Conservation (phyloP, 2,329 filamentous ascomycete genomes). For the Lasiodiplodia gonubiensis region DNA sequence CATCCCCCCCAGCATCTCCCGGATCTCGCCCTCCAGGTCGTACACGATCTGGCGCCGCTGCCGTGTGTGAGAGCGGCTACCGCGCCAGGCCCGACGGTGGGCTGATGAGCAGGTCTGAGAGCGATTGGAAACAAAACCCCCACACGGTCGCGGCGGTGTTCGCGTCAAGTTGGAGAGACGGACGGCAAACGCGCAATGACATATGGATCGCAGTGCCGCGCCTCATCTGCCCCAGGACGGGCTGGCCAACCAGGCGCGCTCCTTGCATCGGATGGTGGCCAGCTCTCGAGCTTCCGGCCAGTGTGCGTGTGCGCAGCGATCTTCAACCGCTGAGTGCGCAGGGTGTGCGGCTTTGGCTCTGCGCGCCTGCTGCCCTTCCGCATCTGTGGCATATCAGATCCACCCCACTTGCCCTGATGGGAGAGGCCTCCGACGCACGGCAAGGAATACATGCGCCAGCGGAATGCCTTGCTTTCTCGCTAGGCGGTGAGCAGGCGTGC, state of each 20-base stretch:
- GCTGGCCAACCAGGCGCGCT: conserved; percentile 22
- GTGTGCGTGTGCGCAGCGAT: conserved; percentile 23
- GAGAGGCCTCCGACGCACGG: conserved; percentile 9
- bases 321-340: conserved; percentile 20
- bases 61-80: conserved; percentile 19
- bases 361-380: not conserved
- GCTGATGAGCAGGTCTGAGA: conserved; percentile 6
- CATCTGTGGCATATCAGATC: conserved; percentile 18
- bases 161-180: conserved; percentile 3
- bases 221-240: conserved; percentile 13
- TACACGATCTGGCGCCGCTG: conserved; percentile 17
- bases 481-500: conserved; percentile 20
- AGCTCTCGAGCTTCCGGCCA: conserved; percentile 12
- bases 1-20: conserved; percentile 14
- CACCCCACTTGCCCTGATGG: conserved; percentile 17
- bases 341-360: conserved; percentile 16
- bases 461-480: conserved; percentile 17
- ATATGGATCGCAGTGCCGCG: conserved; percentile 22
- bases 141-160: conserved; percentile 11
- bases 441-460: conserved; percentile 16
- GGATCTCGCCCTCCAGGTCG: conserved; percentile 14
- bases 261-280: conserved; percentile 22
- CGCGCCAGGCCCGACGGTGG: conserved; percentile 8
- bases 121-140: not conserved
- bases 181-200: conserved; percentile 14